Conservation (phyloP, 176 grass and related monocot species). For the Sorghum bicolor region DNA sequence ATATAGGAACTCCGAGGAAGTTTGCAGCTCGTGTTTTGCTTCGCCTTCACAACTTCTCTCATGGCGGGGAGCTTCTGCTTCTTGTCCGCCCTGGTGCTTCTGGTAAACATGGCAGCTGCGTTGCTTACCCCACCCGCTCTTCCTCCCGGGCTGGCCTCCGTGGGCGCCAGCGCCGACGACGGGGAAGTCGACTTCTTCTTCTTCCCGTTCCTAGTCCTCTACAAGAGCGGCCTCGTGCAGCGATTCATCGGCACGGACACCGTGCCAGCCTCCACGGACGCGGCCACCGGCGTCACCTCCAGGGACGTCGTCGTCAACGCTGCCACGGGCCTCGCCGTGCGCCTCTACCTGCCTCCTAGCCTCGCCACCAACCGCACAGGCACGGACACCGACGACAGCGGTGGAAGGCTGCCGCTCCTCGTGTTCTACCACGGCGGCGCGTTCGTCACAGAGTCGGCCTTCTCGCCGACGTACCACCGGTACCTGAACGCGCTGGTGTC, state of each 20-base stretch:
- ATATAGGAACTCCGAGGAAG: too few species aligned
- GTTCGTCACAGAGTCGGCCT: slow-evolving; percentile 58
- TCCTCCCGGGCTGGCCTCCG: neutral
- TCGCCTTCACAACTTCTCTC: too few species aligned
- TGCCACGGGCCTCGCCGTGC: slow-evolving; percentile 32
- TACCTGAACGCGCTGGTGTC: slow-evolving; percentile 67
- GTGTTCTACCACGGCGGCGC: slow-evolving; percentile 74
- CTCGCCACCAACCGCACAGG: neutral
- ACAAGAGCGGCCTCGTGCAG: slow-evolving; percentile 60
- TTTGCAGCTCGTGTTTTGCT: too few species aligned
- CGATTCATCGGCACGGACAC: slow-evolving; percentile 50
- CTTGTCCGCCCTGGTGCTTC: slow-evolving; percentile 24
- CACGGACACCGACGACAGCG: neutral
- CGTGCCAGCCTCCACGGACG: slow-evolving; percentile 43
- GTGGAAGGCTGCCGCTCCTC: slow-evolving; percentile 34
- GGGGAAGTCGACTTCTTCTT: slow-evolving; percentile 49
- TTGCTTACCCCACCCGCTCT: slow-evolving; percentile 19
- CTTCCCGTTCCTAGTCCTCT: slow-evolving; percentile 50
- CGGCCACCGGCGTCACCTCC: slow-evolving; percentile 48
- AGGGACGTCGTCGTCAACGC: slow-evolving; percentile 21
- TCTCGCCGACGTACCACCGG: slow-evolving; percentile 55
- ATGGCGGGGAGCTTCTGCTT: slow-evolving; percentile 41
- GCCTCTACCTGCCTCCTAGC: slow-evolving; percentile 53
- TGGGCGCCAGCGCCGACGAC: neutral
- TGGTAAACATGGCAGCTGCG: slow-evolving; percentile 36